A percentile compares a stretch with the other conserved stretches of the same genome.
Conservation (phyloP, 352 stramenopile genomes). For the Phytophthora vignae region DNA sequence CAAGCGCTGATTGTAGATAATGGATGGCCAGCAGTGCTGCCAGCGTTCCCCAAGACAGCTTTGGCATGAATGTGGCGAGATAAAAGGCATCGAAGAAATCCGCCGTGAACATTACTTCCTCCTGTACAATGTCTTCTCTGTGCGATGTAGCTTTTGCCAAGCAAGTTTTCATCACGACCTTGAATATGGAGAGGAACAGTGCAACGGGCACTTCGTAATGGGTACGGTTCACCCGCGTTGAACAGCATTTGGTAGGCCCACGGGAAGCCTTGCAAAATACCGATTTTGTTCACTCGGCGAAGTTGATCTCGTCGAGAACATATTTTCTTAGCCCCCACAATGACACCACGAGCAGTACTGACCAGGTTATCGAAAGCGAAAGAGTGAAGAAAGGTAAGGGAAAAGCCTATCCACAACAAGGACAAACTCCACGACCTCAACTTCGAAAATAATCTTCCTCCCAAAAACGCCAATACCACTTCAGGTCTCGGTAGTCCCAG, state of each 20-base stretch:
- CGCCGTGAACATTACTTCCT: not conserved
- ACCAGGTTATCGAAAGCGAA: not conserved
- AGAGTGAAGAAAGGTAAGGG: not conserved
- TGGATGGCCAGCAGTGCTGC: constrained; percentile 4
- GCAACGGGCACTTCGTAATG: not conserved
- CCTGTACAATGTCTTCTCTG: not conserved
- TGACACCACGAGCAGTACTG: not conserved
- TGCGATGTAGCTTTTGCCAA: not conserved
- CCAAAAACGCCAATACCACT: too few species aligned
- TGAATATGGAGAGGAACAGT: not conserved
- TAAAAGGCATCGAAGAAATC: constrained; percentile 28
- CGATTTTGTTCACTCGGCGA: not conserved
- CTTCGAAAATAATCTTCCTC: too few species aligned
- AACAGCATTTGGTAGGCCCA: not conserved
- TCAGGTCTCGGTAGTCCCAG: not conserved
- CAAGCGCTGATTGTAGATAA: constrained; percentile 9
- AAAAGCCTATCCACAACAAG: not conserved
- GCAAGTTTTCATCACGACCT: not conserved
- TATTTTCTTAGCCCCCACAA: not conserved
- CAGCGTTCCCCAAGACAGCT: constrained; percentile 4
- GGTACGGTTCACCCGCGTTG: not conserved
- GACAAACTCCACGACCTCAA: too few species aligned
- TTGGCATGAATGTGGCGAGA: constrained; percentile 22
- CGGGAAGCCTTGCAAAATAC: not conserved
- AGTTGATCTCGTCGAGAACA: constrained; percentile 9